Base-by-base conservation (phyloP, 2,329 filamentous ascomycete genomes). In the Penicillium corylophilum region DNA sequence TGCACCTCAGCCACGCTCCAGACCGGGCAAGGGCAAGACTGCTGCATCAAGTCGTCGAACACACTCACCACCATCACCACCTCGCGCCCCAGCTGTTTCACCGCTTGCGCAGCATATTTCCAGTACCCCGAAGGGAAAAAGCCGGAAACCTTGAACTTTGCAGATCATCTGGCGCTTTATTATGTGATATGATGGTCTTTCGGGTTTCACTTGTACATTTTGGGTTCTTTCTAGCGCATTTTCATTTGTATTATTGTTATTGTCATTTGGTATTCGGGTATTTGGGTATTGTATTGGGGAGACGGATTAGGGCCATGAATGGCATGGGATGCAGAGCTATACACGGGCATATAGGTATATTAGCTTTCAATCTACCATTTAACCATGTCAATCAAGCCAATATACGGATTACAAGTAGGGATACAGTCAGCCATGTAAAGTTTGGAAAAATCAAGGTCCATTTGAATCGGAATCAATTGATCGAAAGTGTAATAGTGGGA, bases 11-110 rank as follows among this genome's bases (percentile, higher is more conserved):
- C 26, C 49, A 5, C 47, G 38, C n/a, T 42, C 41, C 4, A 55
- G 45, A 16, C 10, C 38, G 1, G 44, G 43, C 10, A 71, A 68
- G 29, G 64, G 60, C 2, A 71, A 69, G 44, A 24, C 50, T 31
- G 41, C 50, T 31, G 41, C 33, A 26, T 38, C 43, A 12, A 29
- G 16, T 9, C 20, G 28, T 36, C 18, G 46, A 29, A n/a, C 46
- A 15, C 46, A 50, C 12, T 50, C 50, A 9, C 46, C 51, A n/a
- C 33, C 43, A n/a, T 28, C 43, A 2, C 29, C 48, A 7, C 24
- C 38, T 15, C 28, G 20, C 10, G 16, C 5, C 18, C 35, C 39
- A n/a, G 15, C 31, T 16, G 16, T 46, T 23, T 48, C 48, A 7
- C 28, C 46, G 7, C 28, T 46, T 12, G 22, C 36, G n/a, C 54